phyloP scores from a whole-genome alignment of 1,284 basidiomycete genomes.

The Ustilago lituana region DNA sequence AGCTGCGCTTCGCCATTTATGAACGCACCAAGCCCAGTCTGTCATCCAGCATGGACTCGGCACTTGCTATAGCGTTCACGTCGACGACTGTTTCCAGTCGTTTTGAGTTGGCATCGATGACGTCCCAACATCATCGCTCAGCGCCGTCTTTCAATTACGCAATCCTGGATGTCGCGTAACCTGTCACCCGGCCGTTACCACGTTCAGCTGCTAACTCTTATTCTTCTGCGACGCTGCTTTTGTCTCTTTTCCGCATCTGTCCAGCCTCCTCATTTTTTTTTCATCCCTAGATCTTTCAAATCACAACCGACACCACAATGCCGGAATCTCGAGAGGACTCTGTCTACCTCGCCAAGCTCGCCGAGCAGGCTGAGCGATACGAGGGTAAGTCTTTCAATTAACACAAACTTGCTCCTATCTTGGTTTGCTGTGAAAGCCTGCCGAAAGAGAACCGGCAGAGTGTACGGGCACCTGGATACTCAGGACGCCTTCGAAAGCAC shows the following conservation, averaged over 20 bases:
- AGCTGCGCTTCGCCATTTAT: too few species aligned
- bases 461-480: too few species aligned
- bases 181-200: too few species aligned
- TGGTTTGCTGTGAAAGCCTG: not conserved
- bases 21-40: too few species aligned
- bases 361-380: slow-evolving; percentile 68
- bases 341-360: slow-evolving; percentile 68
- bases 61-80: too few species aligned
- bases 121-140: not conserved
- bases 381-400: slow-evolving; percentile 57
- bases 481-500: not conserved
- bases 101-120: too few species aligned
- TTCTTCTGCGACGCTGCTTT: not conserved
- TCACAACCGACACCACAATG: slow-evolving; percentile 52
- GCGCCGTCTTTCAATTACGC: not conserved
- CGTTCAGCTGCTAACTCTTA: slow-evolving; percentile 15
- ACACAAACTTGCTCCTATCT: not conserved
- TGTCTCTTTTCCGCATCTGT: not conserved
- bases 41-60: too few species aligned
- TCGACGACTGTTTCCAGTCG: too few species aligned
- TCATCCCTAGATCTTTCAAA: slow-evolving; percentile 29
- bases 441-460: too few species aligned
- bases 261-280: slow-evolving; percentile 24
- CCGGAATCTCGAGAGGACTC: slow-evolving; percentile 66
- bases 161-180: slow-evolving; percentile 13